Conservation (phyloP, 106 monocot genomes). For the Allium cepa region DNA sequence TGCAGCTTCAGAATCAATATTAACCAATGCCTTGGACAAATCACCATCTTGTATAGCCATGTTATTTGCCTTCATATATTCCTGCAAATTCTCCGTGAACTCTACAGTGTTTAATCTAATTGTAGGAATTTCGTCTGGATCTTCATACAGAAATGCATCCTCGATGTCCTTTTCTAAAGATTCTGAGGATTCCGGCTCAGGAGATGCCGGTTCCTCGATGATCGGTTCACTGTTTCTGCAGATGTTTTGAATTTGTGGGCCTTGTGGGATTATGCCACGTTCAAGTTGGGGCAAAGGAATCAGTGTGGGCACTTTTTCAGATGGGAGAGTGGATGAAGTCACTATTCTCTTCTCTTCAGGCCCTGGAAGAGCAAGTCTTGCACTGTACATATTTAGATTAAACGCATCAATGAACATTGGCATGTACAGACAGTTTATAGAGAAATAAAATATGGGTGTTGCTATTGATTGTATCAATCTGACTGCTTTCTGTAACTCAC, state of each 20-base stretch:
- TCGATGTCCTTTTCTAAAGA: constrained; percentile 44
- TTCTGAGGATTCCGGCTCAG: constrained; percentile 42
- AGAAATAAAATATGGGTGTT: too few relatives aligned
- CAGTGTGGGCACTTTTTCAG: background rate
- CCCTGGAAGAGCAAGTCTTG: constrained; percentile 63
- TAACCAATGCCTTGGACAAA: constrained; percentile 58
- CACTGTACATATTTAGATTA: constrained; percentile 26
- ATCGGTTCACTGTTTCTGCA: constrained; percentile 37
- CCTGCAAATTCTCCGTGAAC: constrained; percentile 52
- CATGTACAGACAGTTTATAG: background rate
- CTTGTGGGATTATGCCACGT: constrained; percentile 1
- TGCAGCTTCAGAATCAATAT: constrained; percentile 29
- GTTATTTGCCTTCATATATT: constrained; percentile 38
- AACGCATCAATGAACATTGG: background rate
- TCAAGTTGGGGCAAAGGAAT: constrained; percentile 33
- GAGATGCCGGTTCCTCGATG: constrained; percentile 54
- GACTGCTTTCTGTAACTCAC: constrained; percentile 6
- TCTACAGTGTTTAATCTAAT: constrained; percentile 53
- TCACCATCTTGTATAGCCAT: constrained; percentile 33
- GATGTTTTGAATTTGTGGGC: constrained; percentile 1
- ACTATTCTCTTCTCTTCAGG: constrained; percentile 47
- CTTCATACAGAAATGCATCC: constrained; percentile 47
- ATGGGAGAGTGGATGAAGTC: constrained; percentile 10
- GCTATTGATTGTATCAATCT: too few relatives aligned
- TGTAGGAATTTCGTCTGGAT: constrained; percentile 61